Evolutionary conservation across 805 yeast genomes (phyloP).

Genomic region (Saturnispora diversa): DNA sequence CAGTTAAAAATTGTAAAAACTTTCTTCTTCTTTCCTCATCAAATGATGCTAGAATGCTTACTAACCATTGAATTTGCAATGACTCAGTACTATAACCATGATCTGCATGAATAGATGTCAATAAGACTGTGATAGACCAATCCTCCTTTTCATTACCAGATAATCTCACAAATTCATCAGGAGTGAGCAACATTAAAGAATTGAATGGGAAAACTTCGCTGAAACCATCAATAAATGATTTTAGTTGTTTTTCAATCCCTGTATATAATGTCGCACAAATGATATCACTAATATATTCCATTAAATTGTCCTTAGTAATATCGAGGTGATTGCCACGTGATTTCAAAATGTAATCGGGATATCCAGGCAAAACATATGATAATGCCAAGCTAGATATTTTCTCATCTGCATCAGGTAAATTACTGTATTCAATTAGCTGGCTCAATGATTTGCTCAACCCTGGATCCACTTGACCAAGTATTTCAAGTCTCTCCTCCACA

Average conservation of each 20-base stretch:
- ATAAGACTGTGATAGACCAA: constrained; percentile 64
- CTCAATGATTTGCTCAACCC: constrained; percentile 35
- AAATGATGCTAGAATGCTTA: constrained; percentile 56
- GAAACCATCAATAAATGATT: constrained; percentile 71
- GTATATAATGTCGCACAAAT: constrained; percentile 49
- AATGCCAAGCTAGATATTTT: constrained; percentile 49
- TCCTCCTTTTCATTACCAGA: constrained; percentile 81
- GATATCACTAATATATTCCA: constrained; percentile 47
- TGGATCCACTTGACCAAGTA: constrained; percentile 46
- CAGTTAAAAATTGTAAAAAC: constrained; percentile 83
- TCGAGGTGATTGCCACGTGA: constrained; percentile 44
- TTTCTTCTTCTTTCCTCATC: constrained; percentile 48
- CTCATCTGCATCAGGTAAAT: constrained; percentile 21
- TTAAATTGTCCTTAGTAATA: constrained; percentile 48
- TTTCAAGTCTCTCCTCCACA: constrained; percentile 25
- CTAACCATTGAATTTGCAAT: constrained; percentile 46
- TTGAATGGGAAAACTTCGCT: constrained; percentile 72
- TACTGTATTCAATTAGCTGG: constrained; percentile 2
- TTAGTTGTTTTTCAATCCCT: constrained; percentile 60
- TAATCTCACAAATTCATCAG: constrained; percentile 61
- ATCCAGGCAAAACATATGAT: constrained; percentile 72
- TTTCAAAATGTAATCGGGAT: constrained; percentile 48
- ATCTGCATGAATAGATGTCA: constrained; percentile 64
- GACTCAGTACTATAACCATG: constrained; percentile 83
- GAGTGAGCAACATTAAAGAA: constrained; percentile 61